Evolutionary conservation across 768 basidiomycete genomes (phyloP).

Genomic region (Leccinum broughii): DNA sequence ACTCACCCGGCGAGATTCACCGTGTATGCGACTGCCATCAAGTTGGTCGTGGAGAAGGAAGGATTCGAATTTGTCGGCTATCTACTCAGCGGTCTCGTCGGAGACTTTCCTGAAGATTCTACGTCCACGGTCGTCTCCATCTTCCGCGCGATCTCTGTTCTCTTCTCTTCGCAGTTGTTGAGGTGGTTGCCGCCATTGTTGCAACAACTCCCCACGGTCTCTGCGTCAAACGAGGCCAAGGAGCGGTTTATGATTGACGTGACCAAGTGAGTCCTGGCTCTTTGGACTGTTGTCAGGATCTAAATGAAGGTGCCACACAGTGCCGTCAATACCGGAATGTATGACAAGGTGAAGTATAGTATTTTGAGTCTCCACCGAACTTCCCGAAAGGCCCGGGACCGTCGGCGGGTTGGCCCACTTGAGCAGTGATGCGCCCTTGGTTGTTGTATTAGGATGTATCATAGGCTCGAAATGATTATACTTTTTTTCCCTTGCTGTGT

Average conservation of each 20-base stretch:
- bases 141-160: conserved; percentile 62
- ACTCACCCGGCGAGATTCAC: conserved; percentile 59
- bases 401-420: conserved; percentile 41
- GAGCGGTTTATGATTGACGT: conserved; percentile 73
- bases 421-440: conserved; percentile 25
- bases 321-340: conserved; percentile 61
- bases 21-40: conserved; percentile 62
- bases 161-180: conserved; percentile 71
- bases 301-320: conserved; percentile 38
- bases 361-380: conserved; percentile 69
- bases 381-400: conserved; percentile 71
- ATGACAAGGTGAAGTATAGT: conserved; percentile 82
- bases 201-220: conserved; percentile 62
- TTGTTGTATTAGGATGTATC: conserved; percentile 16
- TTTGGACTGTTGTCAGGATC: conserved; percentile 1
- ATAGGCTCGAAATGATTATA: conserved; percentile 17
- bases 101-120: conserved; percentile 88
- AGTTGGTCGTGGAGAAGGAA: conserved; percentile 61
- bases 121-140: conserved; percentile 73
- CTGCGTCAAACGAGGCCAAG: conserved; percentile 65
- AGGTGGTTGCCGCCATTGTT: conserved; percentile 73
- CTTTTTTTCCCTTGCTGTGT: conserved; percentile 2
- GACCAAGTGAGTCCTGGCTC: conserved; percentile 54
- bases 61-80: conserved; percentile 70
- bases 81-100: conserved; percentile 75